A percentile compares a stretch with the other conserved stretches of the same genome.
Evolutionary conservation across 768 basidiomycete genomes (phyloP).

Genomic region (Mycena alexandri): DNA sequence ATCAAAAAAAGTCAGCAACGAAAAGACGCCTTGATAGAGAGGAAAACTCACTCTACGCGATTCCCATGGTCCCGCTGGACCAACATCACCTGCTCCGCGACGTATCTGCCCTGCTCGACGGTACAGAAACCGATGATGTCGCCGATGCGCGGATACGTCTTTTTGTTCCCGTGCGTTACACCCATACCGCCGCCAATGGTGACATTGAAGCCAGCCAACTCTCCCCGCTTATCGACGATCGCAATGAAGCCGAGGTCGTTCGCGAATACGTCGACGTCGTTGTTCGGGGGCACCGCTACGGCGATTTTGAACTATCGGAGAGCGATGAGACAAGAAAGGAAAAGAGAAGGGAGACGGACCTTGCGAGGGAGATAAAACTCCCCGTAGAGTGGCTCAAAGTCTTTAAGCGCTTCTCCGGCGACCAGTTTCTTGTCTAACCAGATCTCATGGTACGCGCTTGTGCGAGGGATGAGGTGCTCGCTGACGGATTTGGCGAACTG

Average conservation of each 20-base stretch:
- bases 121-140: slow-evolving; percentile 95
- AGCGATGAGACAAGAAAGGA: slow-evolving; percentile 22
- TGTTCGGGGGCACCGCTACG: slow-evolving; percentile 94
- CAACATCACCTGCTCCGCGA: slow-evolving; percentile 94
- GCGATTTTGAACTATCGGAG: slow-evolving; percentile 91
- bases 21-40: slow-evolving; percentile 1
- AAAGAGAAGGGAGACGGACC: slow-evolving; percentile 55
- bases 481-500: slow-evolving; percentile 88
- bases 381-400: slow-evolving; percentile 97
- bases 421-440: slow-evolving; percentile 99
- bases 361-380: slow-evolving; percentile 97
- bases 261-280: slow-evolving; percentile 95
- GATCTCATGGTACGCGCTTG: slow-evolving; percentile 97
- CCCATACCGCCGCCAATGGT: slow-evolving; percentile 98
- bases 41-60: slow-evolving; percentile 81
- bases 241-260: slow-evolving; percentile 98
- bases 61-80: slow-evolving; percentile 97
- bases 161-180: slow-evolving; percentile 98
- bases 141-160: slow-evolving; percentile 94
- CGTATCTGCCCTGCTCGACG: slow-evolving; percentile 82
- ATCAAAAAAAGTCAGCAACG: slow-evolving; percentile 16
- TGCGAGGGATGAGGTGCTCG: slow-evolving; percentile 88
- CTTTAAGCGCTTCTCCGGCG: slow-evolving; percentile 92
- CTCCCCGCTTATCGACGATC: slow-evolving; percentile 80
- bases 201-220: slow-evolving; percentile 94